Percentiles rank a stretch among this genome's conserved stretches.
Evolutionary conservation across 192 early-diverging fungal genomes (phyloP).

Genomic region (Backusella psychrophila): DNA sequence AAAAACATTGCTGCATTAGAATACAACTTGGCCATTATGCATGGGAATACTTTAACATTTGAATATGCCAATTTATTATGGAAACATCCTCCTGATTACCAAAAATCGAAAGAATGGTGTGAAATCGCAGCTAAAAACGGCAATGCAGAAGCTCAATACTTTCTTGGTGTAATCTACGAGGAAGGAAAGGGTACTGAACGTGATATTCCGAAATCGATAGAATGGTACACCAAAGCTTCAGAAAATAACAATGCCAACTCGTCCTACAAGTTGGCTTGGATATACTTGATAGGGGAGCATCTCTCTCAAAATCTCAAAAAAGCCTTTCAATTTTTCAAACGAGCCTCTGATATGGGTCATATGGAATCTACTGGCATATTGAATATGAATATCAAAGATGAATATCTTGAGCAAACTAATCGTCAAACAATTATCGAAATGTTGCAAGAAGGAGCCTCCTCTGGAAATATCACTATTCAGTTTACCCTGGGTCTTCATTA

Average conservation of each 20-base stretch:
- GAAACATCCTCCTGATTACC: background rate
- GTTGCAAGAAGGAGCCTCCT: background rate
- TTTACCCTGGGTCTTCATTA: background rate
- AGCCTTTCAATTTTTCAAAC: background rate
- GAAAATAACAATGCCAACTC: background rate
- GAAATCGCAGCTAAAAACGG: conserved; percentile 19
- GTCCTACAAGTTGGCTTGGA: background rate
- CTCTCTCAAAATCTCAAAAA: background rate
- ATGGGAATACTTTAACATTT: background rate
- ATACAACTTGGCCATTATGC: background rate
- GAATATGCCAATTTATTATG: background rate
- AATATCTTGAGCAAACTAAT: background rate
- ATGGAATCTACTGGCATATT: background rate
- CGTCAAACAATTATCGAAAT: background rate
- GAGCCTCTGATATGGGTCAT: background rate
- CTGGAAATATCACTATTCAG: background rate
- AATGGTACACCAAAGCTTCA: background rate
- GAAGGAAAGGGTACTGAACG: conserved; percentile 25
- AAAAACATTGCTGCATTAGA: background rate
- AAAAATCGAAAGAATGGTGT: background rate
- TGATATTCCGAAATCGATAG: conserved; percentile 23
- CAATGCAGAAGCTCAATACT: conserved; percentile 21
- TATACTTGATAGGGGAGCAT: background rate
- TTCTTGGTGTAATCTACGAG: conserved; percentile 22
- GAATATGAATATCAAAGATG: background rate